These are phyloP conservation scores for Wickerhamomyces bovis DNA, from an alignment of 805 yeast species.

Conservation along the genomic window DNA sequence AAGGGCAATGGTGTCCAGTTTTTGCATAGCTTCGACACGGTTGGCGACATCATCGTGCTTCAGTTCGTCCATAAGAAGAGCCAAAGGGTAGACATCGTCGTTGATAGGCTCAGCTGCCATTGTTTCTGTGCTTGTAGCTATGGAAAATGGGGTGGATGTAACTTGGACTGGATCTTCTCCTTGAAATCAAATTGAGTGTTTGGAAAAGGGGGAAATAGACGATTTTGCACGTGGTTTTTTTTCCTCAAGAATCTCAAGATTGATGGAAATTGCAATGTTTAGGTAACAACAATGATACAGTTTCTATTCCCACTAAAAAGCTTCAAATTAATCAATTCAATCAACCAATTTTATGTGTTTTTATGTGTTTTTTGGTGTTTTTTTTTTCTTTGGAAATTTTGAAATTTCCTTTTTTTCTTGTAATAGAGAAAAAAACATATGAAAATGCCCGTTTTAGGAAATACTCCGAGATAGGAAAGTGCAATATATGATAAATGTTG, in stretches of 20 bases:
- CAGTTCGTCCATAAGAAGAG: conserved; percentile 92
- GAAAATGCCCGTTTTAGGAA: background rate
- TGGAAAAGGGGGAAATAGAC: background rate
- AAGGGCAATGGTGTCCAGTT: conserved; percentile 87
- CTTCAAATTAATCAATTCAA: too few species aligned
- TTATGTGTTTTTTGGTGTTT: background rate
- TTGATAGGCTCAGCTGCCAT: conserved; percentile 15
- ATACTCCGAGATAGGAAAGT: background rate
- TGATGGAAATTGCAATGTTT: background rate
- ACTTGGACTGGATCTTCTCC: conserved; percentile 1
- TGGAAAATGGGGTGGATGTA: background rate
- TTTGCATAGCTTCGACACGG: conserved; percentile 90
- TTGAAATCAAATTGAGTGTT: background rate
- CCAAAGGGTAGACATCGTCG: conserved; percentile 77
- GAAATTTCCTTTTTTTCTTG: background rate
- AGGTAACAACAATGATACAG: background rate
- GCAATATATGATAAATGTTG: too few species aligned
- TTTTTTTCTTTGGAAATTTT: background rate
- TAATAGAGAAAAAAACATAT: background rate
- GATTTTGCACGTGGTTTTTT: background rate
- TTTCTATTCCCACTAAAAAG: background rate
- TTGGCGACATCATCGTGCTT: conserved; percentile 94
- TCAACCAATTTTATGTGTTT: background rate
- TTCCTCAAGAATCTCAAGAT: background rate
- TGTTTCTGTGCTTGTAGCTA: background rate